Base-by-base conservation (phyloP, 768 basidiomycete species). In the Tephrocybe sp. region DNA sequence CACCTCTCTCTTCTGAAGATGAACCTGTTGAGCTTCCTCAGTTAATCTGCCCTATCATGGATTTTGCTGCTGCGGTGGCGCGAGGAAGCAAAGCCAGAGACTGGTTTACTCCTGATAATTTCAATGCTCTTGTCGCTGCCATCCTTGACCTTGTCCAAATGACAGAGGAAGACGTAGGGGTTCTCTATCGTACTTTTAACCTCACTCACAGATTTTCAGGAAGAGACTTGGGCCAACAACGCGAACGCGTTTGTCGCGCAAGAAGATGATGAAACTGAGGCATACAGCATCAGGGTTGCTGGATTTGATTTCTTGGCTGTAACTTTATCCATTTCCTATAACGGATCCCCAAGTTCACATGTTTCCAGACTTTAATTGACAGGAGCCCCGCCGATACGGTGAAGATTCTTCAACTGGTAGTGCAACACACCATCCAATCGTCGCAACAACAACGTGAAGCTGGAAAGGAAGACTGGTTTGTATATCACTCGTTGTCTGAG, bases 201-300 rank as follows among this genome's bases (percentile, higher is more conserved):
- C 45, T 25, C 49, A 53, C 42, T 42, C 31, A 23, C 24, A 29
- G 15, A 5, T 22, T 18, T 34, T 39, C 53, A 97, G 93, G 93
- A 94, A 62, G 91, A 94, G 24, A 86, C 82, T 13, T 98, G 95
- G 95, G 80, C 83, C 2, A 80, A 76, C 45, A 88, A 97, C 58
- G 84, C 91, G 3, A 97, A 98, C 57, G 82, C 87, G 3, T 98
- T 98, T 60, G 84, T 98, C 24, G 86, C 88, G 21, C 92, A 98
- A 62, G 94, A 97, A 61, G 92, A 97, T 46, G 95, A 97, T 52
- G 93, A 95, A 53, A 84, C 84, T 1, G 82, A 88, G 45, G 63
- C 76, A 1, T 94, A 93, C 61, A 90, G 88, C 47, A 77, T 92
- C 27, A 79, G 97, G 29, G 80, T 91, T 2, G 88, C 91, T 3